phyloP scores from a whole-genome alignment of 805 yeast species.

The Wickerhamia fluorescens region DNA sequence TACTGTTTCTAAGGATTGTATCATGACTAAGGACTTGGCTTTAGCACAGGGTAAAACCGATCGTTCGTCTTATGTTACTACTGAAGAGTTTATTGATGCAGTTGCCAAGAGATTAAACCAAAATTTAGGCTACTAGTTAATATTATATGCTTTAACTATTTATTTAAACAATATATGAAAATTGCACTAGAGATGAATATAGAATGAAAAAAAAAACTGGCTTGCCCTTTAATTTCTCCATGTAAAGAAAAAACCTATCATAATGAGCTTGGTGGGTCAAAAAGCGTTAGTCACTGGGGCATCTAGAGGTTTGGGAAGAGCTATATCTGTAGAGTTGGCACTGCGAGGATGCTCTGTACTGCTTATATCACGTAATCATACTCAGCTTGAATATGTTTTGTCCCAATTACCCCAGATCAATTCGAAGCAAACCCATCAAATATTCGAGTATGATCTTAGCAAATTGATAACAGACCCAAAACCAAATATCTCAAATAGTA shows the following conservation, averaged over 20 bases:
- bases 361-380: conserved; percentile 42
- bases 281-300: conserved; percentile 64
- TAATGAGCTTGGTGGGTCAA: conserved; percentile 6
- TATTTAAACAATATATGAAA: too few species aligned
- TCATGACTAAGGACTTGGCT: conserved; percentile 81
- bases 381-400: conserved; percentile 22
- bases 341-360: conserved; percentile 45
- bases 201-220: neutral
- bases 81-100: conserved; percentile 71
- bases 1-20: conserved; percentile 66
- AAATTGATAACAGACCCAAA: conserved; percentile 2
- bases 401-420: conserved; percentile 8
- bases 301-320: conserved; percentile 59
- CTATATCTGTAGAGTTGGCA: conserved; percentile 47
- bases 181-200: too few species aligned
- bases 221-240: too few species aligned
- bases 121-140: conserved; percentile 18
- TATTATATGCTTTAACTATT: too few species aligned
- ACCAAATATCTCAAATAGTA: conserved; percentile 11
- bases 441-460: conserved; percentile 23
- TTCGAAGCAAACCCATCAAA: conserved; percentile 21
- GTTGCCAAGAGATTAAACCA: conserved; percentile 54
- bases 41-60: conserved; percentile 59
- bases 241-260: too few species aligned
- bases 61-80: conserved; percentile 59